A percentile compares a stretch with the other conserved stretches of the same genome.
These are phyloP conservation scores for Chaetomiaceae sp. DNA, from an alignment of 2,329 filamentous ascomycete species.

Conservation along the genomic window DNA sequence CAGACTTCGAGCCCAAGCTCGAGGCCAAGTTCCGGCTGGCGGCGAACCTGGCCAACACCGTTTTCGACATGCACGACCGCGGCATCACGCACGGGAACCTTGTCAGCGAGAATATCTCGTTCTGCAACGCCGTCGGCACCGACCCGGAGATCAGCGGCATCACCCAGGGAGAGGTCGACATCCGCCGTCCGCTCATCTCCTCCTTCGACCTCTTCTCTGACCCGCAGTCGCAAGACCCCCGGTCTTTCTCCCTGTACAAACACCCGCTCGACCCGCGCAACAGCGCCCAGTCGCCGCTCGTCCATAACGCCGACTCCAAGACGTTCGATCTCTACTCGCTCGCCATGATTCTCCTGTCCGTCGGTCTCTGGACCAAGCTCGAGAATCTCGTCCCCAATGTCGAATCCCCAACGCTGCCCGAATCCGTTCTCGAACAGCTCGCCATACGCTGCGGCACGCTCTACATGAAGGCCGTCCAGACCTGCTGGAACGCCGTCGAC, in stretches of 20 bases:
- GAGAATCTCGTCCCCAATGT: conserved; percentile 44
- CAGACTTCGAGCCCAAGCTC: conserved; percentile 56
- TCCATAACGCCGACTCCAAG: conserved; percentile 47
- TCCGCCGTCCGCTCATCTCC: conserved; percentile 63
- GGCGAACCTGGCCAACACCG: conserved; percentile 63
- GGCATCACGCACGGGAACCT: conserved; percentile 67
- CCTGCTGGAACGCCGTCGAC: conserved; percentile 66
- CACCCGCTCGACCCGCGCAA: conserved; percentile 58
- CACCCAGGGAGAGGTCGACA: conserved; percentile 47
- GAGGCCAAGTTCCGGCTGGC: conserved; percentile 73
- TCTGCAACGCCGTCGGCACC: conserved; percentile 45
- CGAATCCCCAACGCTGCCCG: conserved; percentile 47
- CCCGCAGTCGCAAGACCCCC: conserved; percentile 31
- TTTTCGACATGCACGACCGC: conserved; percentile 66
- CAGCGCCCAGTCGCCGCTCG: conserved; percentile 42
- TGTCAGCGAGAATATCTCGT: conserved; percentile 60
- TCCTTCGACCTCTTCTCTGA: conserved; percentile 68
- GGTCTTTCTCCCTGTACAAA: conserved; percentile 46
- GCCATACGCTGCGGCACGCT: conserved; percentile 64
- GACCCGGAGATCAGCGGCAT: conserved; percentile 33
- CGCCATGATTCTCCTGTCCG: conserved; percentile 65
- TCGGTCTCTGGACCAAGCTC: conserved; percentile 68
- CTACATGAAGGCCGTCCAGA: conserved; percentile 68
- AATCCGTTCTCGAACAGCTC: conserved; percentile 56
- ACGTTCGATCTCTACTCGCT: conserved; percentile 66